Evolutionary conservation across 768 basidiomycete species (phyloP).

Genomic region (Leccinum barrowsii): DNA sequence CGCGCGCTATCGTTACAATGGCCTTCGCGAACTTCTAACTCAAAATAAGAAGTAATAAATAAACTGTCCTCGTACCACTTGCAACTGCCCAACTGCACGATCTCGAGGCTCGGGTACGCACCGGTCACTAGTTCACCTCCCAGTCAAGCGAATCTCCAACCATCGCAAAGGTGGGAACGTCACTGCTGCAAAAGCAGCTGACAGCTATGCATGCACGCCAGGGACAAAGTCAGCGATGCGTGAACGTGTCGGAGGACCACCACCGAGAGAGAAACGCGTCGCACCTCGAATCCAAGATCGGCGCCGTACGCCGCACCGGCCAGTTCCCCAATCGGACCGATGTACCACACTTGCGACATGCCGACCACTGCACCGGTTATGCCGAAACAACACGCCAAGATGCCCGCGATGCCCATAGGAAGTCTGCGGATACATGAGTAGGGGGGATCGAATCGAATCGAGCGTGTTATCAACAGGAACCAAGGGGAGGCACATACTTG

Average conservation of each 20-base stretch:
- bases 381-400: slow-evolving; percentile 45
- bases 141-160: slow-evolving; percentile 45
- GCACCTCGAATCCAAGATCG: slow-evolving; percentile 54
- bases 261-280: background rate
- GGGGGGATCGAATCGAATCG: background rate
- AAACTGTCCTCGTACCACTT: background rate
- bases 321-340: slow-evolving; percentile 43
- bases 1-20: no score
- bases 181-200: slow-evolving; percentile 44
- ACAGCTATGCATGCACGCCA: slow-evolving; percentile 28
- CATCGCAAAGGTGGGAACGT: slow-evolving; percentile 46
- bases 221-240: background rate
- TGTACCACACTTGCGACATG: slow-evolving; percentile 54
- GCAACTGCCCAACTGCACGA: background rate
- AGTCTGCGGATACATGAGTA: slow-evolving; percentile 30
- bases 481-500: slow-evolving; percentile 25
- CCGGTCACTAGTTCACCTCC: slow-evolving; percentile 25
- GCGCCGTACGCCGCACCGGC: slow-evolving; percentile 43
- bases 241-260: background rate
- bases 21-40: background rate
- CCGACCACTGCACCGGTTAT: slow-evolving; percentile 47
- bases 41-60: background rate
- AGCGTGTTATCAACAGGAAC: background rate
- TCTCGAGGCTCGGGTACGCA: background rate
- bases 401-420: slow-evolving; percentile 46